Conservation (phyloP, 108 stramenopile genomes). For the Cylindrotheca fusiformis region DNA sequence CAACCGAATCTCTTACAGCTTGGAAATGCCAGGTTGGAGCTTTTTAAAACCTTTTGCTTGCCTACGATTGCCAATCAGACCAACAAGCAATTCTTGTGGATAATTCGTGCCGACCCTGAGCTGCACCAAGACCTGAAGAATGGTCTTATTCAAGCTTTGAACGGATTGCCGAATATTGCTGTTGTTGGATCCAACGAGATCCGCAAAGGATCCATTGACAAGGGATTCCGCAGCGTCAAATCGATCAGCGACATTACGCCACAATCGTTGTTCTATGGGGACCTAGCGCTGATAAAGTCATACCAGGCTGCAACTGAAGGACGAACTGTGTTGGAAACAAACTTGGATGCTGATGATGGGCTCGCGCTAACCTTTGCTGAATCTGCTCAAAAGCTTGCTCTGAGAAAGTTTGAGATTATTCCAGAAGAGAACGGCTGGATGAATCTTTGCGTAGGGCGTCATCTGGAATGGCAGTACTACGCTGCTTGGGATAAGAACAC, state of each 20-base stretch:
- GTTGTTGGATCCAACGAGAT: slow-evolving; percentile 41
- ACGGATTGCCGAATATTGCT: slow-evolving; percentile 28
- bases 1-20: slow-evolving; percentile 42
- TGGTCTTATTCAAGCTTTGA: not conserved
- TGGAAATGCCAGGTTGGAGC: slow-evolving; percentile 38
- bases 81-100: slow-evolving; percentile 44
- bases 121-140: slow-evolving; percentile 6
- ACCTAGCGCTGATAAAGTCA: not conserved
- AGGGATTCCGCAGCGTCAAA: not conserved
- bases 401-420: slow-evolving; percentile 24
- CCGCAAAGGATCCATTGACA: slow-evolving; percentile 9
- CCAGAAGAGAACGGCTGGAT: slow-evolving; percentile 57
- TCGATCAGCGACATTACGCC: slow-evolving; percentile 1
- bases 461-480: slow-evolving; percentile 15
- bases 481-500: slow-evolving; percentile 9
- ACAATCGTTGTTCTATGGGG: slow-evolving; percentile 10
- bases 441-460: slow-evolving; percentile 3
- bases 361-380: slow-evolving; percentile 35
- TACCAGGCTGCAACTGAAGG: slow-evolving; percentile 12
- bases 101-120: slow-evolving; percentile 49
- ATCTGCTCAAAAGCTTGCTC: slow-evolving; percentile 27
- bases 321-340: slow-evolving; percentile 38
- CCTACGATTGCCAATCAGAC: slow-evolving; percentile 41
- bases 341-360: slow-evolving; percentile 66
- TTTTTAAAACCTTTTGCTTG: slow-evolving; percentile 50